A percentile compares a stretch with the other conserved stretches of the same genome.
Evolutionary conservation across 192 early-diverging fungal genomes (phyloP).

Genomic region (Diversispora eburnea): DNA sequence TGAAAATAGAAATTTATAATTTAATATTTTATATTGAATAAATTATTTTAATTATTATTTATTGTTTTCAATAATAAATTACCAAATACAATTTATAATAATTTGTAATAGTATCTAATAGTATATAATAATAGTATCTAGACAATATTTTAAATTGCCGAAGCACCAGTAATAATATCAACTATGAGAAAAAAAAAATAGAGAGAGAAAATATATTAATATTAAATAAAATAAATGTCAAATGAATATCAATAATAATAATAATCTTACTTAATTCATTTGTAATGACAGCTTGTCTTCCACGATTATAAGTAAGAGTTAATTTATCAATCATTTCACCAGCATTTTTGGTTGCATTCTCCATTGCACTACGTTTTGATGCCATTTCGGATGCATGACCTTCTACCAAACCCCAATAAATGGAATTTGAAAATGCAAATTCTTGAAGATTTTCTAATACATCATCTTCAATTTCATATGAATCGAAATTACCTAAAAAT

Average conservation of each 20-base stretch:
- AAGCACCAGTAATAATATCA: not conserved
- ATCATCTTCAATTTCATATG: conserved; percentile 90
- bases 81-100: too few relatives aligned
- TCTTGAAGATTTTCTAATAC: conserved; percentile 85
- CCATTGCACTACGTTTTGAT: conserved; percentile 97
- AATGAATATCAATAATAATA: not conserved
- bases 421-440: conserved; percentile 89
- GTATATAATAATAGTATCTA: too few relatives aligned
- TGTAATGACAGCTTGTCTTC: conserved; percentile 96
- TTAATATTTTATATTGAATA: too few relatives aligned
- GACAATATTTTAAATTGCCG: not conserved
- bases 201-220: not conserved
- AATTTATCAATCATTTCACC: conserved; percentile 96
- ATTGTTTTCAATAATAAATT: too few relatives aligned
- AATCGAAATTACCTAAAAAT: conserved; percentile 67
- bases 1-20: too few relatives aligned
- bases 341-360: conserved; percentile 99
- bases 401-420: conserved; percentile 96
- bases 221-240: not conserved
- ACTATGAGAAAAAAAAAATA: not conserved
- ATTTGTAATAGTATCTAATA: too few relatives aligned
- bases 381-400: conserved; percentile 95
- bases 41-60: too few relatives aligned
- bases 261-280: conserved; percentile 70
- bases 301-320: conserved; percentile 94